Percentiles rank a stretch among this genome's conserved stretches.
Evolutionary conservation across 352 stramenopile genomes (phyloP).

Genomic region (Halophytophthora polymorphica): DNA sequence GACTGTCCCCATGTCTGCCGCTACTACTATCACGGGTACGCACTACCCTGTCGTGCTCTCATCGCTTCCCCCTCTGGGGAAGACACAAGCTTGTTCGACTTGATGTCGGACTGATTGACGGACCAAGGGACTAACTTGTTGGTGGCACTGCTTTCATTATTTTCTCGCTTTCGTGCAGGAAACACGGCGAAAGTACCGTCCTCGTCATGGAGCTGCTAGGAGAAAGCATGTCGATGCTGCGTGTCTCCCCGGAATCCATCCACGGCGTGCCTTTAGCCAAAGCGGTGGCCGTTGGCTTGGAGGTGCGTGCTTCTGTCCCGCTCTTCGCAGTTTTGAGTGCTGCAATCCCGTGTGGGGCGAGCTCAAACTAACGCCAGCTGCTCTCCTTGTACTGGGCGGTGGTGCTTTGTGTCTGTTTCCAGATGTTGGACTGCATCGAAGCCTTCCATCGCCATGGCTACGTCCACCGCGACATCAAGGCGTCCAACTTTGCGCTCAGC

Average conservation of each 20-base stretch:
- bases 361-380: too few species aligned
- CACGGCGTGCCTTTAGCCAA: constrained; percentile 72
- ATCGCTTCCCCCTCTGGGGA: neutral
- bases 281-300: constrained; percentile 67
- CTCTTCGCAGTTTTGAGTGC: neutral
- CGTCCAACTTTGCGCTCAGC: constrained; percentile 84
- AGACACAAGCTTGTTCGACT: neutral
- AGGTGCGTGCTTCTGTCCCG: constrained; percentile 19
- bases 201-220: constrained; percentile 87
- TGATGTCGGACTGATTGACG: neutral
- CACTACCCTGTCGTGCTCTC: neutral
- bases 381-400: neutral
- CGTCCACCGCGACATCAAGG: constrained; percentile 89
- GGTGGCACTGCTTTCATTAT: neutral
- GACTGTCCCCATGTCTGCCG: constrained; percentile 80
- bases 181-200: constrained; percentile 83
- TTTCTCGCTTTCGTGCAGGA: constrained; percentile 24
- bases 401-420: neutral
- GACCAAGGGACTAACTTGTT: neutral
- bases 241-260: constrained; percentile 72
- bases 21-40: constrained; percentile 79
- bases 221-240: constrained; percentile 88
- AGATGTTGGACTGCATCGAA: constrained; percentile 88
- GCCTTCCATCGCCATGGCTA: constrained; percentile 84
- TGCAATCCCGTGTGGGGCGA: too few species aligned